A percentile compares a stretch with the other conserved stretches of the same genome.
phyloP scores from a whole-genome alignment of 78 protist genomes.

The Cyanophora paradoxa region DNA sequence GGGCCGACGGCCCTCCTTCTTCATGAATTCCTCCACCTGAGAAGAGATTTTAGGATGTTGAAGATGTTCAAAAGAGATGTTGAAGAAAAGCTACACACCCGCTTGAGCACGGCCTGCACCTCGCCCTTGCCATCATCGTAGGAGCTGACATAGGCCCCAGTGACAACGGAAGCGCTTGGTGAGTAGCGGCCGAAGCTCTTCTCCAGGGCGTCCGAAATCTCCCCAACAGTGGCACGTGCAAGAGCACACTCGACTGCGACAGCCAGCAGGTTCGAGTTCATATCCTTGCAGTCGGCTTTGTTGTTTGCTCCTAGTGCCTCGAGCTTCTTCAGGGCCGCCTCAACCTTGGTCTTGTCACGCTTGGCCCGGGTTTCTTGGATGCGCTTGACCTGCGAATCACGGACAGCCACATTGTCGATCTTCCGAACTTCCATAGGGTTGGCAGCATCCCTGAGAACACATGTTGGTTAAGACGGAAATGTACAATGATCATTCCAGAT shows the following conservation, averaged over 20 bases:
- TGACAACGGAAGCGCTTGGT: not conserved
- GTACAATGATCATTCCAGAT: no score
- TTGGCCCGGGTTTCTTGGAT: constrained; percentile 5
- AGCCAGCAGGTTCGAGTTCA: constrained; percentile 48
- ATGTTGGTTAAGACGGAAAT: no score
- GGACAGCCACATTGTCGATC: constrained; percentile 61
- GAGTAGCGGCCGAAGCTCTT: constrained; percentile 40
- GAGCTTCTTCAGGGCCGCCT: not conserved
- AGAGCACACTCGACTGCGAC: constrained; percentile 79
- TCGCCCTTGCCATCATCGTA: not conserved
- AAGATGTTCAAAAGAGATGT: no score
- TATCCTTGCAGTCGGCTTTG: not conserved
- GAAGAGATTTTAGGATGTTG: no score
- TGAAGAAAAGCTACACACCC: no score
- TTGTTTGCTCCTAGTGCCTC: not conserved
- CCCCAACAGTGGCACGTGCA: constrained; percentile 89
- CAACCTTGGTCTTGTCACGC: constrained; percentile 34
- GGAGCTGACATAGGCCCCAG: not conserved
- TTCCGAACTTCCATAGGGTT: constrained; percentile 51
- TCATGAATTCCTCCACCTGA: not conserved
- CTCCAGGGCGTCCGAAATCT: constrained; percentile 86
- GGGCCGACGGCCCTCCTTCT: constrained; percentile 34
- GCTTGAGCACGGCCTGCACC: no score
- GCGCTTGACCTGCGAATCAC: not conserved
- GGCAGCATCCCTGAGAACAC: no score